A percentile compares a stretch with the other conserved stretches of the same genome.
Evolutionary conservation across 164 flowering plant genomes (phyloP).

Genomic region (Euptelea pleiosperma): DNA sequence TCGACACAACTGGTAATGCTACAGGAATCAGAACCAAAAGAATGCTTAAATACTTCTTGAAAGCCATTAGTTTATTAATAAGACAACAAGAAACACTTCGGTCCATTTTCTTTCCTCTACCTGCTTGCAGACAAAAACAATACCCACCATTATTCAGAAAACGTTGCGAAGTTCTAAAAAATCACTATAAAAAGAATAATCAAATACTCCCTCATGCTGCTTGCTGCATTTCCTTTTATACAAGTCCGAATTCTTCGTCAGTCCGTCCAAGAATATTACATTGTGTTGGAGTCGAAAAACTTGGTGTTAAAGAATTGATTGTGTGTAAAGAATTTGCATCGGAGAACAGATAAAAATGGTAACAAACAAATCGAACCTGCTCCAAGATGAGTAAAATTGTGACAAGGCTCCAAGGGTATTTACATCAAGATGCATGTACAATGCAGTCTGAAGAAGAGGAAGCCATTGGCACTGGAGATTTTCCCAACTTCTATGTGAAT

Average conservation of each 20-base stretch:
- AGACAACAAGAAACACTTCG: too few species aligned
- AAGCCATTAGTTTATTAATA: too few species aligned
- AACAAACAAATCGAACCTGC: constrained; percentile 9
- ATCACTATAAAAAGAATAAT: not conserved
- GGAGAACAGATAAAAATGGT: not conserved
- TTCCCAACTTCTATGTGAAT: not conserved
- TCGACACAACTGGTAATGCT: too few species aligned
- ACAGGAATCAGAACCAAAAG: too few species aligned
- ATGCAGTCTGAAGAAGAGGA: not conserved
- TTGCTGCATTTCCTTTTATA: constrained; percentile 2
- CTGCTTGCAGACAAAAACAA: not conserved
- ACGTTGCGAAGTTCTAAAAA: too few species aligned
- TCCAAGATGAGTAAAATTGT: not conserved
- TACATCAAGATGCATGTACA: constrained; percentile 13
- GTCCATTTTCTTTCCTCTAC: not conserved
- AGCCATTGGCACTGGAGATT: not conserved
- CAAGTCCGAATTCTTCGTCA: not conserved
- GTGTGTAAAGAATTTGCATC: constrained; percentile 2
- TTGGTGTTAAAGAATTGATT: constrained; percentile 5
- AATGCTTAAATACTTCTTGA: too few species aligned
- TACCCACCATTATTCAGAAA: too few species aligned
- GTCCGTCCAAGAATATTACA: constrained; percentile 15
- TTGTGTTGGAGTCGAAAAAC: constrained; percentile 6
- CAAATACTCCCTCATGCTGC: constrained; percentile 8
- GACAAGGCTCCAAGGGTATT: constrained; percentile 17